Conservation (phyloP, 768 basidiomycete genomes). For the Suillus plorans region DNA sequence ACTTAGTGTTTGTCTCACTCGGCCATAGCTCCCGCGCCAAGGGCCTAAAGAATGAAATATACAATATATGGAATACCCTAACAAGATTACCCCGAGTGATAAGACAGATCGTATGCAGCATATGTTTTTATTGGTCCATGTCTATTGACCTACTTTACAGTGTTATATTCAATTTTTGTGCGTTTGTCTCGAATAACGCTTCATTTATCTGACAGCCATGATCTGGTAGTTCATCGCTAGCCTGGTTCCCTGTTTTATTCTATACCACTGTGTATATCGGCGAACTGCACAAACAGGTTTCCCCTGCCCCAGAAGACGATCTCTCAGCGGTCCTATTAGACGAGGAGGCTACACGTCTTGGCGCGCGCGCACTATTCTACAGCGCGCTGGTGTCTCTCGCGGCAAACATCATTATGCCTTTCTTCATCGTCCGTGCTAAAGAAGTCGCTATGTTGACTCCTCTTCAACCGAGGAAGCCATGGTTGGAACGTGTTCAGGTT, state of each 20-base stretch:
- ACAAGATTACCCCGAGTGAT: constrained; percentile 71
- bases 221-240: constrained; percentile 66
- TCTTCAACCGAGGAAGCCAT: constrained; percentile 19
- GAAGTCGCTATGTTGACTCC: constrained; percentile 12
- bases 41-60: constrained; percentile 46
- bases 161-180: constrained; percentile 82
- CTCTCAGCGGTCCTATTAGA: constrained; percentile 42
- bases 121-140: constrained; percentile 5
- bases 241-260: constrained; percentile 92
- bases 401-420: constrained; percentile 70
- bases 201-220: constrained; percentile 6
- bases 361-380: constrained; percentile 80
- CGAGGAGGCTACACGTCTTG: constrained; percentile 76
- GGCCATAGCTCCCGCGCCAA: constrained; percentile 19
- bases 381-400: constrained; percentile 68
- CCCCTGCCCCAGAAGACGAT: constrained; percentile 29
- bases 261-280: constrained; percentile 87
- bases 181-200: constrained; percentile 23
- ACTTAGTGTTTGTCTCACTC: neutral
- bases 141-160: constrained; percentile 36
- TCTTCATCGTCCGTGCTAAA: constrained; percentile 43
- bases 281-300: constrained; percentile 71
- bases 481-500: constrained; percentile 49
- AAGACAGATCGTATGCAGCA: constrained; percentile 67
- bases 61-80: constrained; percentile 71